Evolutionary conservation across 164 flowering plant species (phyloP).

Genomic region (Buxus sempervirens): DNA sequence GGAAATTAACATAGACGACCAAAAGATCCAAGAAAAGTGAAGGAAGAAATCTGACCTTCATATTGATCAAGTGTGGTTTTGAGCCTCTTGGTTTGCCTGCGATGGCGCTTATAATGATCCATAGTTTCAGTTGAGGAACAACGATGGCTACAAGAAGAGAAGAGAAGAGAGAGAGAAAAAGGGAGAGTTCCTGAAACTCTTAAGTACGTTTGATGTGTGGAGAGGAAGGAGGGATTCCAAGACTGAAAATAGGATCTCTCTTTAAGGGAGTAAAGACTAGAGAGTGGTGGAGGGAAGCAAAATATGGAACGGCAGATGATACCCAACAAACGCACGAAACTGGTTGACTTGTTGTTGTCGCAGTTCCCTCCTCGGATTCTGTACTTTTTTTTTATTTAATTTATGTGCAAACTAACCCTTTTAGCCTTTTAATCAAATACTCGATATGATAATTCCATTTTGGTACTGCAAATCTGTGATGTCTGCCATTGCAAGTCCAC

Average conservation of each 20-base stretch:
- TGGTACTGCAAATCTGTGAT: too few relatives aligned
- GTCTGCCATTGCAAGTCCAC: too few relatives aligned
- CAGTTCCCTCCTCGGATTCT: not conserved
- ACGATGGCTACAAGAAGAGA: not conserved
- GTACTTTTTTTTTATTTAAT: not conserved
- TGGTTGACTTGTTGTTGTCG: slow-evolving; percentile 52
- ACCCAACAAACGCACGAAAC: slow-evolving; percentile 34
- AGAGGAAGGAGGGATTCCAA: not conserved
- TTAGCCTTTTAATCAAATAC: too few relatives aligned
- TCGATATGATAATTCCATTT: too few relatives aligned
- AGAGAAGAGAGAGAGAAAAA: slow-evolving; percentile 1
- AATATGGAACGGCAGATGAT: slow-evolving; percentile 44
- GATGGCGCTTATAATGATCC: slow-evolving; percentile 50
- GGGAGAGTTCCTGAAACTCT: not conserved
- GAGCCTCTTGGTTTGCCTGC: slow-evolving; percentile 28
- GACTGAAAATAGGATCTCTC: not conserved
- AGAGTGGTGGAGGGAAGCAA: slow-evolving; percentile 6
- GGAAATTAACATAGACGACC: not conserved
- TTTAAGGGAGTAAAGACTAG: too few relatives aligned
- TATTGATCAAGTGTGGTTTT: slow-evolving; percentile 27
- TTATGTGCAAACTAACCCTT: too few relatives aligned
- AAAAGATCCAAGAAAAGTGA: not conserved
- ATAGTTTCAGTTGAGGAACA: slow-evolving; percentile 8
- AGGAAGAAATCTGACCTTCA: slow-evolving; percentile 28
- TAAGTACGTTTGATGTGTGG: not conserved